A percentile compares a stretch with the other conserved stretches of the same genome.
Evolutionary conservation across 139 green algal species (phyloP).

Genomic region (Picochlorum sp.): DNA sequence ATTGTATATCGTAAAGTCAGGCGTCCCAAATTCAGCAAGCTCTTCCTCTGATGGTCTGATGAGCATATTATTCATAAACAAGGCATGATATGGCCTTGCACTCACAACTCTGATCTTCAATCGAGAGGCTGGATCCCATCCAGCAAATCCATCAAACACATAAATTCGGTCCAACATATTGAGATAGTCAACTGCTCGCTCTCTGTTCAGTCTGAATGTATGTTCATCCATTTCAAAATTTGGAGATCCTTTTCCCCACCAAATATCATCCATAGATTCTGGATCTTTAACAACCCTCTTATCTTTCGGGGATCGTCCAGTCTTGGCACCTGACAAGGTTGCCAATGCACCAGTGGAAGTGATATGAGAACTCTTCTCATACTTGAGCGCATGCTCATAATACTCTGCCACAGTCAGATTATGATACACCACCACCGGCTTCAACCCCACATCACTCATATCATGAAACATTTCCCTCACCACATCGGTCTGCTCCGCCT

Average conservation of each 20-base stretch:
- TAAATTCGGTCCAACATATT: slow-evolving; percentile 78
- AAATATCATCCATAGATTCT: slow-evolving; percentile 63
- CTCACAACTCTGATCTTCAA: slow-evolving; percentile 80
- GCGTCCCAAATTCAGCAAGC: slow-evolving; percentile 58
- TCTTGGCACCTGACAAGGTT: slow-evolving; percentile 76
- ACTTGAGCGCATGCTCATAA: slow-evolving; percentile 44
- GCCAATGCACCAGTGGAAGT: slow-evolving; percentile 60
- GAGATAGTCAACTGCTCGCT: slow-evolving; percentile 81
- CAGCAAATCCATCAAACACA: slow-evolving; percentile 75
- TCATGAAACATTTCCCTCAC: slow-evolving; percentile 31
- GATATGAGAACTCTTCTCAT: slow-evolving; percentile 65
- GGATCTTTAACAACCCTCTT: slow-evolving; percentile 86
- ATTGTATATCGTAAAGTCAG: slow-evolving; percentile 95
- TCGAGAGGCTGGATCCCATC: slow-evolving; percentile 55
- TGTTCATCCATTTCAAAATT: slow-evolving; percentile 80
- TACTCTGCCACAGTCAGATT: slow-evolving; percentile 57
- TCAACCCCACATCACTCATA: slow-evolving; percentile 59
- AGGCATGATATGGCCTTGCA: slow-evolving; percentile 81
- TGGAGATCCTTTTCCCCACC: slow-evolving; percentile 62
- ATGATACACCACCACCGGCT: slow-evolving; percentile 63
- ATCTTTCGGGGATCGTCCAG: slow-evolving; percentile 81
- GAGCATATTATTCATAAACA: slow-evolving; percentile 99
- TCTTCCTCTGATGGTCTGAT: slow-evolving; percentile 48
- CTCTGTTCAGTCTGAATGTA: slow-evolving; percentile 75
- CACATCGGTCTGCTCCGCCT: slow-evolving; percentile 27